Evolutionary conservation across 1,284 basidiomycete genomes (phyloP), one percentile per base, ranked within the genome.

Genomic region (Heimioporus punctisporus): DNA sequence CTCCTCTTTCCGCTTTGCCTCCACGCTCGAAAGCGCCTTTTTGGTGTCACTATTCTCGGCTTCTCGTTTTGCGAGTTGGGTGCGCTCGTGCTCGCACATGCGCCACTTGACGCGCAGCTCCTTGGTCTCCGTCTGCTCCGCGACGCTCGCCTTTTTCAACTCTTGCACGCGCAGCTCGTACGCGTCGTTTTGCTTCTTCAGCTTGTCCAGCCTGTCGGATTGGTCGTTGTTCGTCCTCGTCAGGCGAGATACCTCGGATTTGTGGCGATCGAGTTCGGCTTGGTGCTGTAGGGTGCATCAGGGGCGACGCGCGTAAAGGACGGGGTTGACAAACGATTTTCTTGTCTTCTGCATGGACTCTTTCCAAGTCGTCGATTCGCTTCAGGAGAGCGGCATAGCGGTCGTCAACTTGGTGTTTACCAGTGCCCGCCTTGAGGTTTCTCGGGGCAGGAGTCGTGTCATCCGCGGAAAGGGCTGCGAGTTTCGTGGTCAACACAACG

Each of bases 321-420:
- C 19, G 31, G 31, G 31, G 31, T 4, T 2, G 19, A 25, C 84
- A 62, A 64, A 90, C 90, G 42, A 74, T 56, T 73, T 79, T 84
- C 78, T 89, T 91, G 56, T 79, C 82, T 12, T 90, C 86, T 28
- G 76, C 70, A 60, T 90, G 86, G 25, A 86, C 66, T 53, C 72
- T 72, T 69, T 91, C 86, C 15, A 91, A 67, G 19, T 89, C 84
- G 39, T 89, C 85, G 0, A 91, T 76, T 61, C 86, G 86, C 59
- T 77, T 78, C 66, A 88, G 82, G 11, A 91, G 75, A 19, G 68
- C 55, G 12, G 76, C 74, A 61, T 84, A 85, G 23, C 79, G 75
- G 53, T 87, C 85, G 10, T 55, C 64, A 4, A 58, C 50, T 34
- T 53, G 34, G 25, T 55, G 60, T 27, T 59, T 63, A 21, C 42